A percentile compares a stretch with the other conserved stretches of the same genome.
phyloP scores from a whole-genome alignment of 2,329 filamentous ascomycete genomes.

The Monosporascus sp. region DNA sequence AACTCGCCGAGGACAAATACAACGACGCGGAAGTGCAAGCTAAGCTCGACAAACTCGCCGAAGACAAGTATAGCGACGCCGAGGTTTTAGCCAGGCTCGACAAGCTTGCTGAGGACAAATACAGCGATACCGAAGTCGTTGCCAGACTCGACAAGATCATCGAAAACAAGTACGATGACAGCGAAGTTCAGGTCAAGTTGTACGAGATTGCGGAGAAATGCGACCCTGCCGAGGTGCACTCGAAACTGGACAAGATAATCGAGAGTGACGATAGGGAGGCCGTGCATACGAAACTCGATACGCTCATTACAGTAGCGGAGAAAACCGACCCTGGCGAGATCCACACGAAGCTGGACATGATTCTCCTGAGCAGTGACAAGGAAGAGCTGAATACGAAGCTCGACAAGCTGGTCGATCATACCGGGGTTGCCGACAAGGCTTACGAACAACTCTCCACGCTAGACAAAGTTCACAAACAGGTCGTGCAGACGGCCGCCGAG shows the following conservation, averaged over 20 bases:
- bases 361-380: constrained; percentile 4
- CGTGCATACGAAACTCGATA: constrained; percentile 34
- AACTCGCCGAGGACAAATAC: constrained; percentile 15
- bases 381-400: constrained; percentile 28
- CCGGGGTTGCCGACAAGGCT: constrained; percentile 61
- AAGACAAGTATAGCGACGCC: constrained; percentile 1
- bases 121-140: neutral
- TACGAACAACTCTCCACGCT: constrained; percentile 74
- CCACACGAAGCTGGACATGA: constrained; percentile 24
- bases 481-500: constrained; percentile 77
- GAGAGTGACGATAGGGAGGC: constrained; percentile 6
- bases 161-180: constrained; percentile 3
- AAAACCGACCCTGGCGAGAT: constrained; percentile 8
- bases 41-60: constrained; percentile 1
- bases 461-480: constrained; percentile 83
- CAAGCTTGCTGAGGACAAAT: constrained; percentile 29
- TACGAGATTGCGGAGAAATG: constrained; percentile 9
- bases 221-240: constrained; percentile 16
- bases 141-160: constrained; percentile 27
- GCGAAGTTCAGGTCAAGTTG: neutral
- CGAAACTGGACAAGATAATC: constrained; percentile 16
- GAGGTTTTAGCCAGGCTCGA: constrained; percentile 14
- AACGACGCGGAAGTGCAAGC: neutral
- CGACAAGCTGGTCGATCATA: constrained; percentile 56
- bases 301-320: constrained; percentile 38